Evolutionary conservation across 257 asterid genomes (phyloP).

Genomic region (Fraxinus pennsylvanica): DNA sequence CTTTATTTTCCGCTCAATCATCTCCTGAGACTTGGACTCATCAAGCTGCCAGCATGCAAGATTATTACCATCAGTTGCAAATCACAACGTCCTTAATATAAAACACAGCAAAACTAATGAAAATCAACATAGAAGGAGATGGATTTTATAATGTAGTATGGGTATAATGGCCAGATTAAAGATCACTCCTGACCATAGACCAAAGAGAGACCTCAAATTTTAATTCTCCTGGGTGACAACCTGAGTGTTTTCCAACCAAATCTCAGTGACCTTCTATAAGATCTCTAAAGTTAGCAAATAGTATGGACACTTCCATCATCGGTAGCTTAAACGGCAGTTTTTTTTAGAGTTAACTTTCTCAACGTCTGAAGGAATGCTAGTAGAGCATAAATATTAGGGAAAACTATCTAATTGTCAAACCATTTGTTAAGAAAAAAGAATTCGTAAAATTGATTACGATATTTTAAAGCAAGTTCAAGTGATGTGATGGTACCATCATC

Average conservation of each 20-base stretch:
- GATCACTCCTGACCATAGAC: background rate
- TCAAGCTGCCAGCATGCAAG: background rate
- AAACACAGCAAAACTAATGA: background rate
- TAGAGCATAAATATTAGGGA: background rate
- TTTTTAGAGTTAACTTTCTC: background rate
- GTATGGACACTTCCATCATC: background rate
- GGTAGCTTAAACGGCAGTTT: background rate
- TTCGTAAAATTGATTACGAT: constrained; percentile 3
- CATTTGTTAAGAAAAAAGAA: background rate
- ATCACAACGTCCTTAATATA: background rate
- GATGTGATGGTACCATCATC: constrained; percentile 61
- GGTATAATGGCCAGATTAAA: background rate
- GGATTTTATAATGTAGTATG: background rate
- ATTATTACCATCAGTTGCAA: background rate
- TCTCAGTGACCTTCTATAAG: background rate
- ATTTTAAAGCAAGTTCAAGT: background rate
- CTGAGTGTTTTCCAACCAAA: constrained; percentile 3
- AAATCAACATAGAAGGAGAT: background rate
- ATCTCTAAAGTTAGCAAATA: background rate
- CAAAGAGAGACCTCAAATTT: background rate
- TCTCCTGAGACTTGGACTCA: constrained; percentile 18
- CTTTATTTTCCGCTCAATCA: constrained; percentile 66
- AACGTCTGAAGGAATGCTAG: background rate
- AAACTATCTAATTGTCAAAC: background rate
- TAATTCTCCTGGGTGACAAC: background rate